Conservation (phyloP, 2,329 filamentous ascomycete species). For the Aschersonia sp. region DNA sequence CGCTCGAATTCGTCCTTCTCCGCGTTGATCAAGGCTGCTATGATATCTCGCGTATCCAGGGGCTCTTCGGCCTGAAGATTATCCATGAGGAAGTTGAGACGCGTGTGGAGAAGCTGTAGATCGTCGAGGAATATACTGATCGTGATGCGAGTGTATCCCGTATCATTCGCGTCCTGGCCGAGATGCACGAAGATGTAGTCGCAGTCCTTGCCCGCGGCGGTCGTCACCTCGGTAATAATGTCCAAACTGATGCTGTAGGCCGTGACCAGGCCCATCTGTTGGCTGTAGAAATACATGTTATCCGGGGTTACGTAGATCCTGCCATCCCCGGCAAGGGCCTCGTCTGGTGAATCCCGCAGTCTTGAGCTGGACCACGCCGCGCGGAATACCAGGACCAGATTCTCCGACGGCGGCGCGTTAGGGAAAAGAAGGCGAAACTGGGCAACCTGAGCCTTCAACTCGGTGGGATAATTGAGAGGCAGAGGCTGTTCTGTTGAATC, state of each 20-base stretch:
- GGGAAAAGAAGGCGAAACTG: slow-evolving; percentile 91
- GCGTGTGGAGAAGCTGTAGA: slow-evolving; percentile 63
- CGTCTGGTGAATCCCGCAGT: slow-evolving; percentile 24
- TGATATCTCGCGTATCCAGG: slow-evolving; percentile 51
- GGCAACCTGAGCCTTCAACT: slow-evolving; percentile 73
- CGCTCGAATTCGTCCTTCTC: slow-evolving; percentile 47
- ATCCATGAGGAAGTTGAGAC: slow-evolving; percentile 74
- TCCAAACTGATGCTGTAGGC: slow-evolving; percentile 65
- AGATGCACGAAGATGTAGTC: slow-evolving; percentile 84
- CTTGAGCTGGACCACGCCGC: slow-evolving; percentile 61
- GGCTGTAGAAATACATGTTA: slow-evolving; percentile 91
- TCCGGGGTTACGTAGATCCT: slow-evolving; percentile 77
- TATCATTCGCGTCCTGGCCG: slow-evolving; percentile 44
- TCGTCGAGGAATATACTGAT: slow-evolving; percentile 91
- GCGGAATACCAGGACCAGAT: slow-evolving; percentile 80
- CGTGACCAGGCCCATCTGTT: slow-evolving; percentile 81
- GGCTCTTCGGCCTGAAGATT: slow-evolving; percentile 62
- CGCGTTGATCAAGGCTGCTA: slow-evolving; percentile 60
- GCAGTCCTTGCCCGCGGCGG: slow-evolving; percentile 76
- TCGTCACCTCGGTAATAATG: slow-evolving; percentile 75
- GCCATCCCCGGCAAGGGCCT: slow-evolving; percentile 44
- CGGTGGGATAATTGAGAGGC: slow-evolving; percentile 63
- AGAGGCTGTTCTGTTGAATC: slow-evolving; percentile 36
- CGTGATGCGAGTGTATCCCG: slow-evolving; percentile 58
- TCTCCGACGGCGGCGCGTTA: slow-evolving; percentile 59